Percentiles rank a stretch among this genome's conserved stretches.
Conservation (phyloP, 768 basidiomycete genomes). For the Exidia glandulosa region DNA sequence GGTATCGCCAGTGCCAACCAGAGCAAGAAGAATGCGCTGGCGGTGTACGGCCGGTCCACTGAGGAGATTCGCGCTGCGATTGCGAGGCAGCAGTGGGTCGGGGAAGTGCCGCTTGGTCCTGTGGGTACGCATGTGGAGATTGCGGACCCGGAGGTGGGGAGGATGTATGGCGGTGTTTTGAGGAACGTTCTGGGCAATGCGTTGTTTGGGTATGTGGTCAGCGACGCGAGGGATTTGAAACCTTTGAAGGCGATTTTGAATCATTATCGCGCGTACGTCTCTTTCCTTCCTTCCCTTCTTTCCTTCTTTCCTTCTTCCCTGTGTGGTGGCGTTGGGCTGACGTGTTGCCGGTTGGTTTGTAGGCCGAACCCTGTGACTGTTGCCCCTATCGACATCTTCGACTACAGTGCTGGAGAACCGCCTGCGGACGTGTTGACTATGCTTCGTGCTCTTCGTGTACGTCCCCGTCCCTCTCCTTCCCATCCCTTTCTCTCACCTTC, state of each 20-base stretch:
- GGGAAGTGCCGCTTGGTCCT: constrained; percentile 63
- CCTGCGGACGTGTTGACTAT: constrained; percentile 53
- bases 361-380: constrained; percentile 44
- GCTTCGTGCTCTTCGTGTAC: constrained; percentile 69
- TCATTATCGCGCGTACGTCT: not conserved
- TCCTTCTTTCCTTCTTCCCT: not conserved
- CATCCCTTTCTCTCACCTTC: not conserved
- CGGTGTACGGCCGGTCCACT: constrained; percentile 54
- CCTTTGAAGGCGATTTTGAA: constrained; percentile 42
- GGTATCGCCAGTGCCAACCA: not conserved
- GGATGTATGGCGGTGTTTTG: constrained; percentile 53
- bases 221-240: constrained; percentile 50
- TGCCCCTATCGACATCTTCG: constrained; percentile 66
- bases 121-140: constrained; percentile 71
- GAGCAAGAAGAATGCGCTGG: constrained; percentile 14
- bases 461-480: constrained; percentile 18
- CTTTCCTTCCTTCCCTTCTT: not conserved
- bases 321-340: not conserved
- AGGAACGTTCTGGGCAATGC: constrained; percentile 43
- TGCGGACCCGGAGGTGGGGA: constrained; percentile 37
- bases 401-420: constrained; percentile 67
- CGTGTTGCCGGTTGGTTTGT: constrained; percentile 21
- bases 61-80: constrained; percentile 46
- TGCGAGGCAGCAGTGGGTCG: constrained; percentile 42
- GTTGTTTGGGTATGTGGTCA: constrained; percentile 66